Conservation (phyloP, 352 stramenopile genomes). For the Globisporangium orthogonon region DNA sequence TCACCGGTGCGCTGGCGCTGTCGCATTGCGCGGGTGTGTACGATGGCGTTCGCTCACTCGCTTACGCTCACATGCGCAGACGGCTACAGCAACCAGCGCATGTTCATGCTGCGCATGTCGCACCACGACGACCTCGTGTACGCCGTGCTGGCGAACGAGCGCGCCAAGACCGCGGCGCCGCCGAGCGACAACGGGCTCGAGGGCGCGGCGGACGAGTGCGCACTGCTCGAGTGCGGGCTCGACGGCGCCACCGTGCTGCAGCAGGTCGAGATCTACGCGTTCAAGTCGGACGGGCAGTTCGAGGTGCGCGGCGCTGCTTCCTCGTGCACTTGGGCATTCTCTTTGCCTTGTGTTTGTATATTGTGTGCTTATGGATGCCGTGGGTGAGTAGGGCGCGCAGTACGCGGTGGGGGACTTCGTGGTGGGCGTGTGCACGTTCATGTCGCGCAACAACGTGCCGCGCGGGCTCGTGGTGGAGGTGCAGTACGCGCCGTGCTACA, state of each 20-base stretch:
- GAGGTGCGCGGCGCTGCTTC: conserved; percentile 27
- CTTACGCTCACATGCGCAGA: conserved; percentile 18
- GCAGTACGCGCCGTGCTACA: conserved; percentile 81
- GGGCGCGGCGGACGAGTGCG: conserved; percentile 62
- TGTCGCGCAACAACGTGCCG: conserved; percentile 78
- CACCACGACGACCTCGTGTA: conserved; percentile 86
- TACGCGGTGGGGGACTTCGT: conserved; percentile 82
- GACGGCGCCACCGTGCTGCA: conserved; percentile 83
- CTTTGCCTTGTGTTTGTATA: not conserved
- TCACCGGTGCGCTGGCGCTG: conserved; percentile 30
- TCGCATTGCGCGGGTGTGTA: not conserved
- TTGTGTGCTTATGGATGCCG: not conserved
- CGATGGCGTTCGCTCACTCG: not conserved
- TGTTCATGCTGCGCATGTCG: conserved; percentile 88
- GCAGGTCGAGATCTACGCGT: conserved; percentile 86
- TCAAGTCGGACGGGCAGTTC: conserved; percentile 86
- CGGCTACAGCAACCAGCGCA: conserved; percentile 82
- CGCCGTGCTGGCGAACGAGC: conserved; percentile 78
- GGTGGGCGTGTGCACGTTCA: conserved; percentile 84
- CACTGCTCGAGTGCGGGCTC: conserved; percentile 76
- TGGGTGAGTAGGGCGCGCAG: conserved; percentile 45
- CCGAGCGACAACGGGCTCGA: conserved; percentile 75
- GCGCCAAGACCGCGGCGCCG: conserved; percentile 35
- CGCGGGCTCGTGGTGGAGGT: conserved; percentile 78
- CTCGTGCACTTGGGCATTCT: no score